These are phyloP conservation scores for Sphaerulina musiva DNA, from an alignment of 2,329 filamentous ascomycete genomes.

Conservation along the genomic window DNA sequence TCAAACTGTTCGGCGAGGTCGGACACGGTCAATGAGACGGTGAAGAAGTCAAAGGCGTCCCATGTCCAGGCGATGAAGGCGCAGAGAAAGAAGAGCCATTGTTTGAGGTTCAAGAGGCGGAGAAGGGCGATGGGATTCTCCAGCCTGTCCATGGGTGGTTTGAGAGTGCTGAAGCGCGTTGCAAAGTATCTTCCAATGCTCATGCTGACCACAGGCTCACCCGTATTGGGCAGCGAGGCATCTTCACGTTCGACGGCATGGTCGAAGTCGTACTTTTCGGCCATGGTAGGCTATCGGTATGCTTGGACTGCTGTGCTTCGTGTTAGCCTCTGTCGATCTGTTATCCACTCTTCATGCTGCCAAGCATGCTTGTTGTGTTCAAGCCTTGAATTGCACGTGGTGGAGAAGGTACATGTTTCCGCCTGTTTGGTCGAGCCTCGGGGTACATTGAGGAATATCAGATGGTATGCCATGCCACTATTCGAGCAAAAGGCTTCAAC, in stretches of 20 bases:
- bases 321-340: background rate
- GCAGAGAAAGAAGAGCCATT: constrained; percentile 54
- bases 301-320: background rate
- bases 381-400: background rate
- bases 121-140: constrained; percentile 51
- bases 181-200: constrained; percentile 44
- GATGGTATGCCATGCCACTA: background rate
- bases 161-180: constrained; percentile 49
- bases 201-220: constrained; percentile 30
- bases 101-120: constrained; percentile 46
- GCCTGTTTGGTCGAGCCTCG: background rate
- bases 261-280: constrained; percentile 12
- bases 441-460: background rate
- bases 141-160: constrained; percentile 50
- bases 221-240: constrained; percentile 13
- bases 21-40: constrained; percentile 51
- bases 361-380: background rate
- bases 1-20: constrained; percentile 50
- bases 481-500: background rate
- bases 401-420: background rate
- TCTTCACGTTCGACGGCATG: constrained; percentile 19
- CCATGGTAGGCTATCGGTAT: constrained; percentile 4
- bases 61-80: constrained; percentile 48
- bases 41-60: constrained; percentile 58
- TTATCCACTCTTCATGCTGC: background rate